Percentiles rank a stretch among this genome's conserved stretches.
Conservation (phyloP, 768 basidiomycete genomes). For the Ramaria rubella region DNA sequence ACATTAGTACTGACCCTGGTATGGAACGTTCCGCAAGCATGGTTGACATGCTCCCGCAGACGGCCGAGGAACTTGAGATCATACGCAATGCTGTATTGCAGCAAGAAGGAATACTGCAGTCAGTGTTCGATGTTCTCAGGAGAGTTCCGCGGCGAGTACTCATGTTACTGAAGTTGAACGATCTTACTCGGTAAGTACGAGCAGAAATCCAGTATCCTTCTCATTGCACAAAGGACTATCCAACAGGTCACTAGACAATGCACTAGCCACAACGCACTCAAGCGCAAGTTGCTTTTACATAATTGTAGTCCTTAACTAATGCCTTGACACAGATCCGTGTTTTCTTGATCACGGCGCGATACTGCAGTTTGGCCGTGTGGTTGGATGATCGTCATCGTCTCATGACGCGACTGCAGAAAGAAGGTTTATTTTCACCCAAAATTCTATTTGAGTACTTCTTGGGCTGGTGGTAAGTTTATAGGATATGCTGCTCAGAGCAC, state of each 20-base stretch:
- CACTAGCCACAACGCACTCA: constrained; percentile 83
- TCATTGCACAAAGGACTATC: background rate
- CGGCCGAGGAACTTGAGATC: constrained; percentile 69
- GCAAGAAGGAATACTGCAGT: constrained; percentile 74
- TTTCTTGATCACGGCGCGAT: constrained; percentile 87
- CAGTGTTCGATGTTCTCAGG: constrained; percentile 83
- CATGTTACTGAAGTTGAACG: constrained; percentile 83
- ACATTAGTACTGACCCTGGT: constrained; percentile 30
- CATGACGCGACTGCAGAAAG: constrained; percentile 37
- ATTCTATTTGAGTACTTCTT: constrained; percentile 44
- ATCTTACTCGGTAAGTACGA: constrained; percentile 58
- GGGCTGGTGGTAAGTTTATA: constrained; percentile 60
- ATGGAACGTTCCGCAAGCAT: constrained; percentile 67
- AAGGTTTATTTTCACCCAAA: constrained; percentile 44
- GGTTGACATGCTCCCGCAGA: constrained; percentile 67
- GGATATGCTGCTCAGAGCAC: background rate
- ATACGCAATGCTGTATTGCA: constrained; percentile 79
- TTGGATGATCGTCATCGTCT: constrained; percentile 51
- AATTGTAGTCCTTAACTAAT: background rate
- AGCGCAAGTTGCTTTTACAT: constrained; percentile 38
- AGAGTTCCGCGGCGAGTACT: constrained; percentile 77
- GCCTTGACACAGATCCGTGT: constrained; percentile 54
- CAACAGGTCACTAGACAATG: constrained; percentile 68
- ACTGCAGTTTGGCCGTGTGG: constrained; percentile 78
- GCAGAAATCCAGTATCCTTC: background rate